Base-by-base conservation (phyloP, 2,329 filamentous ascomycete genomes). In the Verticillium nonalfalfae region DNA sequence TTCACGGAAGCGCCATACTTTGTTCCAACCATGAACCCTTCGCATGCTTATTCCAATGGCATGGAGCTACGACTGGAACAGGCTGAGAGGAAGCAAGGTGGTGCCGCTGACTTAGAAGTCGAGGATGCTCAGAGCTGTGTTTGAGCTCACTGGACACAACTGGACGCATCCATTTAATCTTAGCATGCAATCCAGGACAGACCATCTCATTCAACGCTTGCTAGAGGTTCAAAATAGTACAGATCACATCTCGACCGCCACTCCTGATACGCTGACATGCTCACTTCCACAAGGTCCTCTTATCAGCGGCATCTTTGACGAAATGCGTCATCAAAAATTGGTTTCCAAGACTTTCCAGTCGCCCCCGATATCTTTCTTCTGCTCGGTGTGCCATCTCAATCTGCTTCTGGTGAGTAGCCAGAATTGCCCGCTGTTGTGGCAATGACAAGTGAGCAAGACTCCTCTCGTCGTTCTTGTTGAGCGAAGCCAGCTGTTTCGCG, bases 1-100 rank as follows among this genome's bases (percentile, higher is more conserved):
- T 89, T 89, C 71, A 83, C 80, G n/a, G 78, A 88, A 68, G 84
- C 87, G 0, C 87, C 87, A 2, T 77, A 82, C 68, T 84, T 90
- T 66, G 84, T 90, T 4, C 86, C 36, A 13, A 78, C 79, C 4
- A 83, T 84, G 73, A 79, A 84, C 65, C 81, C 78, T 59, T 74
- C 75, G 10, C 67, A 69, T 15, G 73, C 75, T 61, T 69, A 62
- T 18, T 54, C 65, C 6, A 76, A 79, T 64, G 86, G 90, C 69
- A 69, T 90, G 45, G 85, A 89, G 74, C 78, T 81, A 38, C 76
- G 85, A 50, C 78, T 85, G 4, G 77, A 81, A 60, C 83, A 86
- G 69, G 82, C 85, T 36, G 79, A 81, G 69, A 75, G 79, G 56
- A 87, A 89, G 75, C 66, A 69, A 45, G 64, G 61, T 15, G 45